Base-by-base conservation (phyloP, 768 basidiomycete genomes). In the Auriscalpium vulgare region DNA sequence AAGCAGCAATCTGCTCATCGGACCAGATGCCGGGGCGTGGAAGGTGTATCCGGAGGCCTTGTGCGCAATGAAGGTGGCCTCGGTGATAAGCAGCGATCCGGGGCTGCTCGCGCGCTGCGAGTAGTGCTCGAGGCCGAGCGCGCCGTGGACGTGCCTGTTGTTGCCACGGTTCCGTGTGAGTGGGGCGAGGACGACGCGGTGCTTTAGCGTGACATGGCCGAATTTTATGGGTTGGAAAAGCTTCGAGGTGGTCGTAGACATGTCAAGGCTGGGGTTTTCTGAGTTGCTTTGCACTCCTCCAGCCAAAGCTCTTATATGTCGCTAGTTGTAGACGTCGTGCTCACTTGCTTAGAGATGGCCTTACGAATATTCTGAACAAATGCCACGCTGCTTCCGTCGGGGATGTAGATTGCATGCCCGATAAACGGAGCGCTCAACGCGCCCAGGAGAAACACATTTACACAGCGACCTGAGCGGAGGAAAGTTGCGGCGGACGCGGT, bases 61-160 rank as follows among this genome's bases (percentile, higher is more conserved):
- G 2, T 52, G 46, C 2, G 63, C 56, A 55, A 69, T 64, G 56
- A 65, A 66, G 37, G 70, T 72, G 1, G 68, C 74, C 61, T 73
- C 72, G 10, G 70, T 65, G 54, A 74, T 67, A 19, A 59, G 21
- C n/a, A 54, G 34, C 46, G 17, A 51, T 35, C 38, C 68, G 1
- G 59, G 57, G 35, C 52, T 47, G 36, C 51, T 48, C 17, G 61
- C 54, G 16, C 61, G 58, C 37, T 53, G 51, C 14, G 34, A 34
- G 50, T 62, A 62, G 37, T 60, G 48, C 36, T 53, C 54, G 46
- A 47, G 21, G 21, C 36, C 50, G 11, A 59, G 34, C 21, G 59
- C 59, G 11, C 37, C 43, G 40, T 40, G 61, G 9, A 53, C 56
- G 17, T 61, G 59, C 6, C 50, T 55, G 2, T 37, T 46, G 38